Conservation (phyloP, 495 filamentous ascomycete species). For the Astrothelium subdiscretum region DNA sequence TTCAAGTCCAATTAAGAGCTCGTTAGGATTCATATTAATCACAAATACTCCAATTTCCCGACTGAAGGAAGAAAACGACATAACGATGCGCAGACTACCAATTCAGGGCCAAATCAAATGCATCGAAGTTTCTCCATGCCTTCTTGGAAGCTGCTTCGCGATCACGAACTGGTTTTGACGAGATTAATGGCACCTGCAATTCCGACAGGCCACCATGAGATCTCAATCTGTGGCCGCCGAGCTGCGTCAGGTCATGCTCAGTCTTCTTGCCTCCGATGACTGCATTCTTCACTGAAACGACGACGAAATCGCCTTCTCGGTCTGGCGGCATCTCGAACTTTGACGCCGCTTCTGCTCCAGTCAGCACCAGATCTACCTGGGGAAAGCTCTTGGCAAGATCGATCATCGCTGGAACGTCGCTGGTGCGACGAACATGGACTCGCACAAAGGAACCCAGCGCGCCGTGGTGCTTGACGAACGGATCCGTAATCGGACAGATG, state of each 20-base stretch:
- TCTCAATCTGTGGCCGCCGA: conserved; percentile 23
- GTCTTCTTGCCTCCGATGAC: conserved; percentile 23
- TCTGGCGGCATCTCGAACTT: conserved; percentile 27
- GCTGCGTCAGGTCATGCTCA: conserved; percentile 25
- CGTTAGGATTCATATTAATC: too few species aligned
- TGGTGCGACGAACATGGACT: conserved; percentile 19
- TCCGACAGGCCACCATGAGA: conserved; percentile 31
- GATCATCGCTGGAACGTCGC: conserved; percentile 12
- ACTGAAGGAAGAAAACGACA: too few species aligned
- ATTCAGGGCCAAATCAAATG: conserved; percentile 29
- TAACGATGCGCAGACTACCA: too few species aligned
- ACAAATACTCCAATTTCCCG: too few species aligned
- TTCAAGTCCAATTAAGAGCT: too few species aligned
- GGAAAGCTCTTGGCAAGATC: conserved; percentile 9
- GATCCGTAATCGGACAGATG: conserved; percentile 33
- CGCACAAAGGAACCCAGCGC: conserved; percentile 31
- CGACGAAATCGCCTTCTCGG: conserved; percentile 28
- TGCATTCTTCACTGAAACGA: conserved; percentile 22
- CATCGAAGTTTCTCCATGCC: conserved; percentile 27
- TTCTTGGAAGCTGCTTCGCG: not conserved
- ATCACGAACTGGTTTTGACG: conserved; percentile 15
- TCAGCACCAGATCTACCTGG: conserved; percentile 24
- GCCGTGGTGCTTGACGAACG: conserved; percentile 29
- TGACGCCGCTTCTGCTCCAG: conserved; percentile 20
- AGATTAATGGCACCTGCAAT: conserved; percentile 24